These are phyloP conservation scores for Paecilomyces formosus DNA, from an alignment of 2,329 filamentous ascomycete species.

Conservation along the genomic window DNA sequence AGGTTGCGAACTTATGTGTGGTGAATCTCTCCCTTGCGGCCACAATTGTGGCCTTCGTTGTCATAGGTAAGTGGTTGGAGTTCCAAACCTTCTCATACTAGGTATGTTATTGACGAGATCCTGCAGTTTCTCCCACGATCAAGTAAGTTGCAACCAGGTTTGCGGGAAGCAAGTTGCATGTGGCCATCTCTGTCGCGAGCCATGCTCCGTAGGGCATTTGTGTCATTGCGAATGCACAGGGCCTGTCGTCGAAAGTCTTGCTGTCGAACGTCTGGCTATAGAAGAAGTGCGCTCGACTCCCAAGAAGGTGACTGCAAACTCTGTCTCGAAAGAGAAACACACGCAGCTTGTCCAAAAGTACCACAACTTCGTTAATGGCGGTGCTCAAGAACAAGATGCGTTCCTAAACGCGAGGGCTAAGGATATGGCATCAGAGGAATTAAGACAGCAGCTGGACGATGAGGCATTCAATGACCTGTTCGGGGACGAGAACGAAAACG, in stretches of 20 bases:
- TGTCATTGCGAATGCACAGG: constrained; percentile 24
- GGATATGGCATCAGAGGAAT: constrained; percentile 7
- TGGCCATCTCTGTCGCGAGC: constrained; percentile 28
- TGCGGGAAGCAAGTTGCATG: constrained; percentile 30
- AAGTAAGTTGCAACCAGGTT: constrained; percentile 24
- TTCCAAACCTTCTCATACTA: not conserved
- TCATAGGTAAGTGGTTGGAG: constrained; percentile 39
- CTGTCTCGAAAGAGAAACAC: constrained; percentile 6
- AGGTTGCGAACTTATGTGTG: constrained; percentile 46
- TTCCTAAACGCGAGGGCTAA: constrained; percentile 10
- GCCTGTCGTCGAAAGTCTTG: constrained; percentile 1
- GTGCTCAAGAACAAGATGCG: constrained; percentile 19
- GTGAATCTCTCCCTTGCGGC: constrained; percentile 39
- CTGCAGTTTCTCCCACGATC: constrained; percentile 29
- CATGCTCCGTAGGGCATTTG: constrained; percentile 19
- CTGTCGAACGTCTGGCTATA: not conserved
- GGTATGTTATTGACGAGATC: not conserved
- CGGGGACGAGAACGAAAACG: constrained; percentile 1
- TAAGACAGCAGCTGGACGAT: constrained; percentile 9
- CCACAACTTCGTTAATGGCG: constrained; percentile 22
- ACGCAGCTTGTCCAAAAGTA: constrained; percentile 13
- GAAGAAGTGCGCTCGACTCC: not conserved
- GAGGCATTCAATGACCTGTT: constrained; percentile 11
- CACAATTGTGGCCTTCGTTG: constrained; percentile 47
- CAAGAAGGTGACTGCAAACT: not conserved